Base-by-base conservation (phyloP, 257 asterid species). In the Solanum neorickii region DNA sequence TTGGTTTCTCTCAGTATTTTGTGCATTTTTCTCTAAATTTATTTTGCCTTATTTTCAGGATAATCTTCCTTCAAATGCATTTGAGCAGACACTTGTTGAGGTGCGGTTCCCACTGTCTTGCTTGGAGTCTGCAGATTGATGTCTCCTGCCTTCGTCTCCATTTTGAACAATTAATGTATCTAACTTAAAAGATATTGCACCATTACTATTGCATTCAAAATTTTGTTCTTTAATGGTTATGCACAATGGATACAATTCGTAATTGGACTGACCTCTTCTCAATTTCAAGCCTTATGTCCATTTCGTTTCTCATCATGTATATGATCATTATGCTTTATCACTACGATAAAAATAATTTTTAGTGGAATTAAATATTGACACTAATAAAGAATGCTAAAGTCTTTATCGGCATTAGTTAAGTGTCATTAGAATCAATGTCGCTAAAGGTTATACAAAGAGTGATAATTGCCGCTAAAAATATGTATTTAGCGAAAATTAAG, bases 41-140 rank as follows among this genome's bases (percentile, higher is more conserved):
- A n/a, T 41, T 41, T 29, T 15, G 10, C 23, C 42, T 39, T 39
- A 59, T 87, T 87, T 47, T 85, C 89, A 97, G 99, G 99, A 97
- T 87, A 97, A 97, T 87, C 98, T 96, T 87, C 94, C 95, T 87
- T 90, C 98, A 83, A 89, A 93, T 56, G 96, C 93, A 85, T 97
- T 97, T 87, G 99, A 96, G 95, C 96, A 95, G 92, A 97, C 99
- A 65, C 95, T 95, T 37, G 99, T 97, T 89, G 97, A 96, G 98
- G 99, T 97, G 66, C 2, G 42, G 27, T 29, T 49, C 85, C 85
- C 66, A 2, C 29, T 66, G n/a, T 83, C 80, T 69, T 85, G 25
- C 27, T 76, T 84, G 46, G 68, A 25, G 11, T 25, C 4, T 29
- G 25, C 60, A 15, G 3, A 20, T 49, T 49, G 60, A 49, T 49